Evolutionary conservation across 2,329 filamentous ascomycete species (phyloP), one percentile per base, ranked within the genome.

Genomic region (Neonectria faginata): DNA sequence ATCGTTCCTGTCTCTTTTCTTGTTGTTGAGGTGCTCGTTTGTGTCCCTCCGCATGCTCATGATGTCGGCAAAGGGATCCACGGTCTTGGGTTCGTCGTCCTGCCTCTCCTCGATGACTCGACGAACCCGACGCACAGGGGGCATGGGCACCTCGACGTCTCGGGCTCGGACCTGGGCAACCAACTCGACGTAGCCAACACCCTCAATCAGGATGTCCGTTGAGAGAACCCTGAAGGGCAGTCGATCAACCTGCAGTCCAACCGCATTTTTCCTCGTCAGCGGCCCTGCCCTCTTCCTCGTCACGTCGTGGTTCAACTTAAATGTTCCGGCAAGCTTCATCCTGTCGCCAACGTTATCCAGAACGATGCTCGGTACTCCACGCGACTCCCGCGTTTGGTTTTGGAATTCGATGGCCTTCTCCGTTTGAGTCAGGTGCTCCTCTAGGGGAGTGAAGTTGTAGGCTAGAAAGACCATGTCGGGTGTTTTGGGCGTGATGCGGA

Each of bases 101-200:
- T 41, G 5, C 45, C 4, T 12, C 29, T 48, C 48, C 16, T 25
- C 41, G n/a, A 53, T 42, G n/a, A 44, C 39, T 27, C 36, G 31
- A 39, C 48, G 36, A 6, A 53, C 41, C 27, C 55, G 60, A 41
- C 55, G 55, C n/a, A 63, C 33, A 6, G 61, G 31, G 25, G 68
- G 29, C 31, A 41, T 22, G 11, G 61, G 67, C 8, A 64, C 53
- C 39, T 77, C 67, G 25, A 75, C 50, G 62, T 85, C 81, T 74
- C 79, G 86, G 16, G 84, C 87, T 55, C 95, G 88, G 10, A 97
- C 88, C 79, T 99, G 95, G 3, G 90, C 90, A 0, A 89, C 90
- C 44, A 99, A 79, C 79, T 99, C 96, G 2, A 99, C 86, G 92
- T 97, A 99, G 8, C 96, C 96, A 27, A 94, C 91, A 2, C 96